Evolutionary conservation across 441 rosid genomes (phyloP), one percentile per base, ranked within the genome.

Genomic region (Adansonia grandidieri): DNA sequence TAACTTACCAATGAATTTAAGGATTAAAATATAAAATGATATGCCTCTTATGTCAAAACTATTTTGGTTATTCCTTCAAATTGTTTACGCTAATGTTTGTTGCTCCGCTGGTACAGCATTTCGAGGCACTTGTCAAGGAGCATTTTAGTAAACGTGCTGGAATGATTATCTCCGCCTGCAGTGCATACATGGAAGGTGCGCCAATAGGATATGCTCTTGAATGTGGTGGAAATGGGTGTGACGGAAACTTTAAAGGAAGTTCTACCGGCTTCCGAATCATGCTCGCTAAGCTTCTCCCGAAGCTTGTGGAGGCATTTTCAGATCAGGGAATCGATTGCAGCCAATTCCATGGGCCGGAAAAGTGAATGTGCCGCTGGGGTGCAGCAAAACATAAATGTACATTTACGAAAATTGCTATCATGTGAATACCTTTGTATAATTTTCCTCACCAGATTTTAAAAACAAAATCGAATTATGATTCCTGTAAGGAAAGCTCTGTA

Each of bases 181-280:
- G 87, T 86, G 88, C 92, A 19, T 94, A 91, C 71, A 84, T 91
- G 92, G 91, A 87, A 84, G 98, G 91, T 32, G 89, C 84, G 45
- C 85, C 88, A 3, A 85, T 93, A 54, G 93, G 92, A 79, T 82
- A 51, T 79, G 83, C 82, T 60, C 75, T 50, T 4, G 84, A 67
- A 19, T 5, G 67, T 37, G 83, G 53, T 19, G 83, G 77, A 32
- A 77, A 68, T 17, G 82, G 19, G 74, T 65, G 72, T 7, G 71
- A 48, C 17, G 93, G 78, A 83, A 80, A 74, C 63, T 82, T 85
- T 42, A 82, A 83, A 76, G 86, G 89, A 44, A 85, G 88, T 80
- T 92, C 98, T n/a, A 85, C 88, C 0, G 97, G 99, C 19, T 96
- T 96, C 92, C 92, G 91, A 87, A 90, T 96, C 84, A 96, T 93